Evolutionary conservation across 345 rosid species (phyloP).

Genomic region (Camelina neglecta): DNA sequence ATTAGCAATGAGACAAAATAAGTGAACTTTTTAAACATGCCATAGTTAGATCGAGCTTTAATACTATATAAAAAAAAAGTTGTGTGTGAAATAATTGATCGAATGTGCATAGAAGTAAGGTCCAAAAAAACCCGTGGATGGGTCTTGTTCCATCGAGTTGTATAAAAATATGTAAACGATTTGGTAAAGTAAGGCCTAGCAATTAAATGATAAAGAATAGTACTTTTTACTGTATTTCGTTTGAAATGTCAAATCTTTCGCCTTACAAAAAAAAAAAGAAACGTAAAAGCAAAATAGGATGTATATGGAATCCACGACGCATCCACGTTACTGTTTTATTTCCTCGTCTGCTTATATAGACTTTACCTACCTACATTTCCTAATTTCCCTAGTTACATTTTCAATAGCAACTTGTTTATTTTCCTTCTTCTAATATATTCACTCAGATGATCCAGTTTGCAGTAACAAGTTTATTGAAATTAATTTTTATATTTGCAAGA

Average conservation of each 20-base stretch:
- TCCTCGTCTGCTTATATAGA: neutral
- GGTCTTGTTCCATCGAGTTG: neutral
- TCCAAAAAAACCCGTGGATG: constrained; percentile 6
- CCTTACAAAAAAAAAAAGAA: neutral
- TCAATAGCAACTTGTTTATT: neutral
- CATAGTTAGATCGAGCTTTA: constrained; percentile 30
- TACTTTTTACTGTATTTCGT: neutral
- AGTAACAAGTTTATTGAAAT: neutral
- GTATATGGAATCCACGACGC: constrained; percentile 33
- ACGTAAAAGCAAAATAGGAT: neutral
- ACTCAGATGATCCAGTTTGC: neutral
- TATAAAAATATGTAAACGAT: neutral
- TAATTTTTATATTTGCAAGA: too few relatives aligned
- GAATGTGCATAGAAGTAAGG: neutral
- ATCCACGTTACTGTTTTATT: constrained; percentile 14
- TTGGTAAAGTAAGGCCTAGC: constrained; percentile 8
- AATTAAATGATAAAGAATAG: neutral
- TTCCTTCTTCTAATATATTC: neutral
- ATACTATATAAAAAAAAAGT: neutral
- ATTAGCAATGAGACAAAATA: constrained; percentile 31
- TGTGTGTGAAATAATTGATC: neutral
- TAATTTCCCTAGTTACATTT: neutral
- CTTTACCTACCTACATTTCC: constrained; percentile 21
- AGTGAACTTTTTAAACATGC: constrained; percentile 1
- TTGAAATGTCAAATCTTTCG: constrained; percentile 36